These are phyloP conservation scores for Termitomyces titanicus DNA, from an alignment of 768 basidiomycete genomes.

Conservation along the genomic window DNA sequence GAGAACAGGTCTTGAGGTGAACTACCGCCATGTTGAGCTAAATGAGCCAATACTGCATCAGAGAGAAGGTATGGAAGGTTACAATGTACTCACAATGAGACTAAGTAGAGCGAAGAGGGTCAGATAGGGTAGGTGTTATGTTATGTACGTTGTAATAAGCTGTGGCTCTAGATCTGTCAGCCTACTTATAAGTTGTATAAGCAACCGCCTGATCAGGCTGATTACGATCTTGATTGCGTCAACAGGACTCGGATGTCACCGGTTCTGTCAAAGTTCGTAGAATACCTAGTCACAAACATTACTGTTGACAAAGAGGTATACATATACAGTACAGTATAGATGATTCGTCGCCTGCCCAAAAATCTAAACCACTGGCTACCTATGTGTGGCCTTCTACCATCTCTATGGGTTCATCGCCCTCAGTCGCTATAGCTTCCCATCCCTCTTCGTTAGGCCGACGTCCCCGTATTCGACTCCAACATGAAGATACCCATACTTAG, in stretches of 20 bases:
- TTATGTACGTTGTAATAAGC: not conserved
- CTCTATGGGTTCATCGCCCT: conserved; percentile 67
- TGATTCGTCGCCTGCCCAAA: not conserved
- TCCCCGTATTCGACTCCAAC: conserved; percentile 46
- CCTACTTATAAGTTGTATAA: too few species aligned
- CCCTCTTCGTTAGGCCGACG: conserved; percentile 54
- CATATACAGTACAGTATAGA: too few species aligned
- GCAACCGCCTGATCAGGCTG: not conserved
- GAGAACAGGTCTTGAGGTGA: not conserved
- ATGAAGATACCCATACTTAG: conserved; percentile 38
- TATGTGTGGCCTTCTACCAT: conserved; percentile 42
- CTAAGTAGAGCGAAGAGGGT: not conserved
- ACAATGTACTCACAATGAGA: not conserved
- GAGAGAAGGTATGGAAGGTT: not conserved
- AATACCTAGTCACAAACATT: too few species aligned
- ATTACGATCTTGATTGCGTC: not conserved
- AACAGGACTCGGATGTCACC: not conserved
- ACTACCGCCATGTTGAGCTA: conserved; percentile 10
- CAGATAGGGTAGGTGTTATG: not conserved
- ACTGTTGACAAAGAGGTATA: not conserved
- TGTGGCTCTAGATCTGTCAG: too few species aligned
- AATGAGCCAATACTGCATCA: not conserved
- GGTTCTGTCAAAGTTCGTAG: not conserved
- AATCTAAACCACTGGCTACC: conserved; percentile 10
- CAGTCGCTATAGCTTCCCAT: conserved; percentile 77